These are phyloP conservation scores for Penicillium sp. DNA, from an alignment of 2,329 filamentous ascomycete genomes.

Conservation along the genomic window DNA sequence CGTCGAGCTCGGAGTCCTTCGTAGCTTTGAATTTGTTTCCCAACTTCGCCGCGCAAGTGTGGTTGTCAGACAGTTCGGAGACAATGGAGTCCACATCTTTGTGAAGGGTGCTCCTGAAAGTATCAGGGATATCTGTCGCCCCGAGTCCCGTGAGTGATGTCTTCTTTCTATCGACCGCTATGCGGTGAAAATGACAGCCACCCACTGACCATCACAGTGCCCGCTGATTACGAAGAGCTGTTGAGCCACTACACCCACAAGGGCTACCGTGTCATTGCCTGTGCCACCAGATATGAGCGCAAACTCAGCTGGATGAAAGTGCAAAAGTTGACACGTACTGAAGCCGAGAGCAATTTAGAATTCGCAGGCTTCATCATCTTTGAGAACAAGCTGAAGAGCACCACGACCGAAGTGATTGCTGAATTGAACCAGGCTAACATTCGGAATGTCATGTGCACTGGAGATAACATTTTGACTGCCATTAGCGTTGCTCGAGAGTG, in stretches of 20 bases:
- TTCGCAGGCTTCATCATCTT: slow-evolving; percentile 98
- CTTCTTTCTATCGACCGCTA: neutral
- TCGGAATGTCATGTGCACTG: slow-evolving; percentile 90
- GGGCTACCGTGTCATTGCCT: slow-evolving; percentile 93
- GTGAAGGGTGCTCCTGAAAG: slow-evolving; percentile 96
- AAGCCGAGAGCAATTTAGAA: slow-evolving; percentile 75
- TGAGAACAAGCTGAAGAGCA: slow-evolving; percentile 94
- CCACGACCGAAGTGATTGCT: slow-evolving; percentile 70
- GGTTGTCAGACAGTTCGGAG: slow-evolving; percentile 80
- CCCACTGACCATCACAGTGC: slow-evolving; percentile 48
- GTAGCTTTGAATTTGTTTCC: slow-evolving; percentile 90
- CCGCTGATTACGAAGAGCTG: slow-evolving; percentile 81
- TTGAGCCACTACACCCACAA: slow-evolving; percentile 88
- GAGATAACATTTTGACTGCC: slow-evolving; percentile 94
- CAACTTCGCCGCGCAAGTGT: slow-evolving; percentile 89
- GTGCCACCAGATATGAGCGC: slow-evolving; percentile 79
- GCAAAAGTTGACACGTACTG: slow-evolving; percentile 82
- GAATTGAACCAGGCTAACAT: slow-evolving; percentile 81
- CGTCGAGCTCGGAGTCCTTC: slow-evolving; percentile 83
- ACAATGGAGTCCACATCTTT: slow-evolving; percentile 77
- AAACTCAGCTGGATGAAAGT: slow-evolving; percentile 91
- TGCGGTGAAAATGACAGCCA: neutral
- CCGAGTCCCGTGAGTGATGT: slow-evolving; percentile 63
- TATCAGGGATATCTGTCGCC: slow-evolving; percentile 85
- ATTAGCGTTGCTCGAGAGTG: slow-evolving; percentile 94